These are phyloP conservation scores for Talaromyces proteolyticus DNA, from an alignment of 495 filamentous ascomycete genomes.

Conservation along the genomic window DNA sequence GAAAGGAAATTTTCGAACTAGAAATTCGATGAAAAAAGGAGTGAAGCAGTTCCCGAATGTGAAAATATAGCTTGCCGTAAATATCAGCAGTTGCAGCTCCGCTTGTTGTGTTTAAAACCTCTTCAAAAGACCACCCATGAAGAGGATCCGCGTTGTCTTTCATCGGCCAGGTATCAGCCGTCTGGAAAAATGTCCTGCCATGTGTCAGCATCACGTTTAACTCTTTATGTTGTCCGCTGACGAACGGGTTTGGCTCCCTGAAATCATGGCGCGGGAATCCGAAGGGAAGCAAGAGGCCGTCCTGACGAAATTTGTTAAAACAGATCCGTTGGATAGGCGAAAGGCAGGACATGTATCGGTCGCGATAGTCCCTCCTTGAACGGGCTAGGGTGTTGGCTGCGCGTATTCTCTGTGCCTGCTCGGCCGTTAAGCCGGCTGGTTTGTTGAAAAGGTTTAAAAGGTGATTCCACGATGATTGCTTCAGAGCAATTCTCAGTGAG, in stretches of 20 bases:
- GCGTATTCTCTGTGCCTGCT: slow-evolving; percentile 13
- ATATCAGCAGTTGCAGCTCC: slow-evolving; percentile 15
- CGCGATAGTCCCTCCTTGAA: slow-evolving; percentile 16
- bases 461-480: slow-evolving; percentile 3
- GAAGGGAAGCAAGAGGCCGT: slow-evolving; percentile 30
- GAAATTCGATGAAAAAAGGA: slow-evolving; percentile 7
- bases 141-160: slow-evolving; percentile 11
- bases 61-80: slow-evolving; percentile 24
- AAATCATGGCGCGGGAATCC: slow-evolving; percentile 19
- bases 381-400: slow-evolving; percentile 13
- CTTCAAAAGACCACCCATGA: slow-evolving; percentile 16
- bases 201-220: background rate
- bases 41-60: slow-evolving; percentile 11
- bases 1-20: background rate
- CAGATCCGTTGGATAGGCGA: slow-evolving; percentile 15
- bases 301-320: slow-evolving; percentile 17
- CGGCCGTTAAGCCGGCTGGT: background rate
- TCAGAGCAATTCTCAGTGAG: slow-evolving; percentile 7
- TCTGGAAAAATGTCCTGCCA: background rate
- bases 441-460: background rate
- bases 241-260: slow-evolving; percentile 21
- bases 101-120: slow-evolving; percentile 12
- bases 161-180: slow-evolving; percentile 8
- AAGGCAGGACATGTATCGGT: slow-evolving; percentile 6
- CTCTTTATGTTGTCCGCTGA: background rate